These are phyloP conservation scores for Geranium incanum DNA, from an alignment of 441 rosid species.

Conservation along the genomic window DNA sequence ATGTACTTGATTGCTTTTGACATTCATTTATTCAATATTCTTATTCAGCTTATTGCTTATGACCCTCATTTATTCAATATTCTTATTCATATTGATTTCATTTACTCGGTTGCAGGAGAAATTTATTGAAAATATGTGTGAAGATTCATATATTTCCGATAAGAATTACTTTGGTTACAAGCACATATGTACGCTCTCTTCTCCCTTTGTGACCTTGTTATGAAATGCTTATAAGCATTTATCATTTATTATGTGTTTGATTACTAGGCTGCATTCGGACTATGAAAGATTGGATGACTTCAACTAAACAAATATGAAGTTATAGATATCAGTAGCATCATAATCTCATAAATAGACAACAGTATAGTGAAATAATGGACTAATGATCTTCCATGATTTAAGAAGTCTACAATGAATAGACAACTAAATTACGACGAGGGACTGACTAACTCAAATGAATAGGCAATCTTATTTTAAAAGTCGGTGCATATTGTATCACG, in stretches of 20 bases:
- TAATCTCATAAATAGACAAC: slow-evolving; percentile 1
- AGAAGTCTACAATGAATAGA: not conserved
- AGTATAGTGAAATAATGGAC: not conserved
- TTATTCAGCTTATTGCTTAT: not conserved
- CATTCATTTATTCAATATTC: not conserved
- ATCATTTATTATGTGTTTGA: not conserved
- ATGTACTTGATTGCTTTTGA: not conserved
- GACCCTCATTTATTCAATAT: not conserved
- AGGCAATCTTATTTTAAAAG: no score
- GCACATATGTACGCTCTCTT: slow-evolving; percentile 47
- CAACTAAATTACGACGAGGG: not conserved
- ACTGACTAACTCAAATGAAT: not conserved
- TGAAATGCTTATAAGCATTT: not conserved
- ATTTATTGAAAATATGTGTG: slow-evolving; percentile 58
- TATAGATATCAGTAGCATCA: not conserved
- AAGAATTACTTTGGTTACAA: slow-evolving; percentile 65
- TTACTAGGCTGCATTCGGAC: not conserved
- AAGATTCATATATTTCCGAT: slow-evolving; percentile 53
- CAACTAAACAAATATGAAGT: not conserved
- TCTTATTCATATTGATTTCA: not conserved
- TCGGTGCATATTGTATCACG: not conserved
- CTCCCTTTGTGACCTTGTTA: not conserved
- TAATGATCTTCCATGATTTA: not conserved
- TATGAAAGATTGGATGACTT: not conserved
- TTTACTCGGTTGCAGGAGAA: slow-evolving; percentile 46